Conservation (phyloP, 129 eudicot species). For the Chrysanthemum seticuspe region DNA sequence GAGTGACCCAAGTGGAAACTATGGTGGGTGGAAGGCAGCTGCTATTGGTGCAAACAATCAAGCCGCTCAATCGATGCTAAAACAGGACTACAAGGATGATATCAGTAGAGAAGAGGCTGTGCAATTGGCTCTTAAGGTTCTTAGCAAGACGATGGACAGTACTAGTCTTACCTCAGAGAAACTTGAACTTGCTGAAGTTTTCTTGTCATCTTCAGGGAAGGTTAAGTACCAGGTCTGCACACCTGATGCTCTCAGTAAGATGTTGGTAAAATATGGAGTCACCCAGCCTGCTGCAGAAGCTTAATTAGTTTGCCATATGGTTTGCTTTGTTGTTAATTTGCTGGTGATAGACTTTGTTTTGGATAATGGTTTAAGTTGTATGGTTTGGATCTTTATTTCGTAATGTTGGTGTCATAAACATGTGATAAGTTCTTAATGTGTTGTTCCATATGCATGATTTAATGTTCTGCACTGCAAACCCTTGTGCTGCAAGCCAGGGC, state of each 20-base stretch:
- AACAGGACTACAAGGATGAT: constrained; percentile 73
- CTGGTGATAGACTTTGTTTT: too few relatives aligned
- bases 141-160: constrained; percentile 73
- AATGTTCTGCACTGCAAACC: too few relatives aligned
- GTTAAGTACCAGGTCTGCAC: constrained; percentile 72
- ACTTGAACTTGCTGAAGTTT: constrained; percentile 71
- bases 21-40: constrained; percentile 54
- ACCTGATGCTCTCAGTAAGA: constrained; percentile 51
- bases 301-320: constrained; percentile 5
- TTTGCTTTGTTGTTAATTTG: too few relatives aligned
- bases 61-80: constrained; percentile 79
- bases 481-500: too few relatives aligned
- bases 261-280: constrained; percentile 54
- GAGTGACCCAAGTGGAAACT: constrained; percentile 70
- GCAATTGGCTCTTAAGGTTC: constrained; percentile 64
- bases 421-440: too few relatives aligned
- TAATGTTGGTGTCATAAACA: too few relatives aligned
- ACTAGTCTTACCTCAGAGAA: constrained; percentile 62
- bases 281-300: constrained; percentile 63
- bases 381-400: too few relatives aligned
- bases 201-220: constrained; percentile 49
- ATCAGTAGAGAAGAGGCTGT: constrained; percentile 66
- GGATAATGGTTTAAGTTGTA: too few relatives aligned
- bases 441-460: too few relatives aligned
- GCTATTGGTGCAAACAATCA: constrained; percentile 76